Base-by-base conservation (phyloP, 768 basidiomycete species). In the Cyclocybe cylindracea region DNA sequence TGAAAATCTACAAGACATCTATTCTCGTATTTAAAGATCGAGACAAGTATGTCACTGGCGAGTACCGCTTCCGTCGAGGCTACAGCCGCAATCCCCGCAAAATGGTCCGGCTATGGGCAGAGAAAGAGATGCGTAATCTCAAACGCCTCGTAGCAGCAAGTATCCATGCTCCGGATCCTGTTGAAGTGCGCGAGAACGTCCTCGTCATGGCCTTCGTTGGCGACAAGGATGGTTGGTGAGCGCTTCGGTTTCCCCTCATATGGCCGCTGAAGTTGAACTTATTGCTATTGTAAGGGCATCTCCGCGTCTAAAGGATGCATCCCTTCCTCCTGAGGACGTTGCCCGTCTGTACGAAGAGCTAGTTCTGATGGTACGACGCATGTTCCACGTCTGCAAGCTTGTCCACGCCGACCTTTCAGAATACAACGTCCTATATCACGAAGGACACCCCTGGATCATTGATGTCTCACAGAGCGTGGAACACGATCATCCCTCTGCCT, bases 391-490 rank as follows among this genome's bases (percentile, higher is more conserved):
- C 38, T 98, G 97, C 81, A 88, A 85, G 51, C 85, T 99, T 51
- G 96, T 99, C 0, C 97, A 99, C 62, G 97, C 96, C 44, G 97
- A 99, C 77, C 79, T 99, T 46, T 94, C 91, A 48, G 97, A 99
- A 68, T 99, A 99, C 80, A 99, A 99, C 66, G 86, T 99, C 61
- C 80, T 99, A 64, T 96, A 85, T 62, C 89, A 93, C 69, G 74
- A 83, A 43, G 77, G 71, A 1, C 91, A 93, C 62, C 78, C 97
- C 13, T 94, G 83, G 70, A 87, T 98, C 61, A 98, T 99, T 71
- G 97, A 99, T 68, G 97, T 99, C 52, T 97, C 95, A 1, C 97
- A 99, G 66, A 95, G 93, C 56, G 95, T 99, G 34, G 97, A 99
- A 62, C 95, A 98, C 64, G 96, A 98, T 68, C 97, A 99, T 61